phyloP scores from a whole-genome alignment of 495 filamentous ascomycete genomes.

The Aspergillus sparsus region DNA sequence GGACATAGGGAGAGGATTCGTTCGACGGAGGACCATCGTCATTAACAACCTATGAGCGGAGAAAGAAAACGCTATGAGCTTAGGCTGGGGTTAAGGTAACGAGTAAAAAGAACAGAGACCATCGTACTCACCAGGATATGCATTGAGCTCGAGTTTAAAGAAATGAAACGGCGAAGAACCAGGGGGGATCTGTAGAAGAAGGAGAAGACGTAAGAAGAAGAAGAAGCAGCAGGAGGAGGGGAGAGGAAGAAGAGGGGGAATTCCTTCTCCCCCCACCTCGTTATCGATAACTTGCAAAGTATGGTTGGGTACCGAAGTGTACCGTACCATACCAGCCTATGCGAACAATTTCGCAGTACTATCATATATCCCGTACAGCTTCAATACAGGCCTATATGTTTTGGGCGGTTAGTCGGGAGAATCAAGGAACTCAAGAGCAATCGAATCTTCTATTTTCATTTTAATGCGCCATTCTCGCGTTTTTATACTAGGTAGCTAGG shows the following conservation, averaged over 20 bases:
- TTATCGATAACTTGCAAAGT: conserved; percentile 26
- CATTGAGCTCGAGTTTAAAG: conserved; percentile 33
- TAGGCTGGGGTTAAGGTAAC: background rate
- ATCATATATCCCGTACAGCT: no score
- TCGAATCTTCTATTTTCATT: no score
- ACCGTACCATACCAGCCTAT: background rate
- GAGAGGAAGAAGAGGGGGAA: conserved; percentile 12
- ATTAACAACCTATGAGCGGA: conserved; percentile 69
- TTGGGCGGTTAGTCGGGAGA: no score
- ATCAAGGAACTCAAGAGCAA: no score
- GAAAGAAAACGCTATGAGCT: background rate
- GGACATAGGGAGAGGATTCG: conserved; percentile 89
- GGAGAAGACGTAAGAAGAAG: conserved; percentile 11
- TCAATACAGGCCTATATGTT: no score
- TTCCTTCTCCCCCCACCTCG: conserved; percentile 13
- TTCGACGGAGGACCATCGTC: conserved; percentile 95
- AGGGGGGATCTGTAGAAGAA: conserved; percentile 1
- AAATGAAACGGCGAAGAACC: conserved; percentile 23
- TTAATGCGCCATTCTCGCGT: no score
- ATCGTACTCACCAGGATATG: conserved; percentile 44
- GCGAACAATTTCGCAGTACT: no score
- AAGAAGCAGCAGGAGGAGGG: conserved; percentile 1
- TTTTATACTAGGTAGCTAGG: no score
- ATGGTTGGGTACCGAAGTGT: conserved; percentile 9
- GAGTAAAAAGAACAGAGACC: background rate